These are phyloP conservation scores for Sanghuangporus weigelae DNA, from an alignment of 1,284 basidiomycete genomes.

Conservation along the genomic window DNA sequence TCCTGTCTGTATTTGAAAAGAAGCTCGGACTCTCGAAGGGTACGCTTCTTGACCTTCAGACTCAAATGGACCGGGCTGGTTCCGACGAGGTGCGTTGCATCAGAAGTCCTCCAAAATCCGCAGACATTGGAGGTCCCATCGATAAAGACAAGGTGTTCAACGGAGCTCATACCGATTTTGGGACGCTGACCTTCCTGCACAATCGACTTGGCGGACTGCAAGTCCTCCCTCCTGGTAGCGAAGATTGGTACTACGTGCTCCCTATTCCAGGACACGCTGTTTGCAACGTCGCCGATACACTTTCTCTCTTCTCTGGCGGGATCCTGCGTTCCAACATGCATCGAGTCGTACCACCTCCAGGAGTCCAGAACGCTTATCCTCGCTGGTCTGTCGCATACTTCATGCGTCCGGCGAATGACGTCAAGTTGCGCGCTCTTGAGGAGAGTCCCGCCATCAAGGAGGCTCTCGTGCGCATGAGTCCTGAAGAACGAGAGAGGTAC, in stretches of 20 bases:
- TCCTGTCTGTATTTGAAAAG: constrained; percentile 53
- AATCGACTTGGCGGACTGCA: constrained; percentile 71
- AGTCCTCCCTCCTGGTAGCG: constrained; percentile 55
- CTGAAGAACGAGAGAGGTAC: constrained; percentile 9
- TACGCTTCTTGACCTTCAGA: constrained; percentile 43
- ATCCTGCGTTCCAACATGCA: constrained; percentile 54
- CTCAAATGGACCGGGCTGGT: constrained; percentile 42
- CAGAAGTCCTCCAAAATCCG: constrained; percentile 37
- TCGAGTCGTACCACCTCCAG: constrained; percentile 43
- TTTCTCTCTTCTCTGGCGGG: constrained; percentile 53
- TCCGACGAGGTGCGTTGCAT: constrained; percentile 54
- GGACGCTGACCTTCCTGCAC: constrained; percentile 55
- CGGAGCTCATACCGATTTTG: constrained; percentile 49
- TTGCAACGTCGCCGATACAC: constrained; percentile 57
- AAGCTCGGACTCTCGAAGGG: constrained; percentile 51
- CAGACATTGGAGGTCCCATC: neutral
- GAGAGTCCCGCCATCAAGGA: constrained; percentile 31
- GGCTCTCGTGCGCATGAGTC: neutral
- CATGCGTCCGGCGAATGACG: constrained; percentile 50
- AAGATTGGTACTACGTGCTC: constrained; percentile 64
- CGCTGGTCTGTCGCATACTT: constrained; percentile 63
- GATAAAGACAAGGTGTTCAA: constrained; percentile 27
- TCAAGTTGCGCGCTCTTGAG: constrained; percentile 43
- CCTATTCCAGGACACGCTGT: constrained; percentile 55
- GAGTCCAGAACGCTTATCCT: constrained; percentile 37